phyloP scores from a whole-genome alignment of 2,329 filamentous ascomycete species.

The Verticillium nonalfalfae region DNA sequence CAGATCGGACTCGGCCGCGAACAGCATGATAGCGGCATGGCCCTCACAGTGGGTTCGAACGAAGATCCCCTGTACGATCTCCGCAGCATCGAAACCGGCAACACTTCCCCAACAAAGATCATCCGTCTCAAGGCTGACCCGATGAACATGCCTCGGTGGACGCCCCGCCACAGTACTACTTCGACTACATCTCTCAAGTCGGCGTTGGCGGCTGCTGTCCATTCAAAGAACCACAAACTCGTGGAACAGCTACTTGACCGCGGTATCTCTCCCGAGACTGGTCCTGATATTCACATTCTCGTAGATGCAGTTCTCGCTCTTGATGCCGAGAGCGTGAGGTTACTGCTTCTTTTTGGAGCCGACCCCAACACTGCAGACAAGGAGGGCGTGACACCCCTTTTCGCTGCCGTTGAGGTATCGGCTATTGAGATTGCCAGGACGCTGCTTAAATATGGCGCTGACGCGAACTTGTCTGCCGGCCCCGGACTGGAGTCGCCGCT shows the following conservation, averaged over 20 bases:
- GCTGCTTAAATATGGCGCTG: constrained; percentile 59
- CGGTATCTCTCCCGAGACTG: constrained; percentile 45
- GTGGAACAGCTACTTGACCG: constrained; percentile 52
- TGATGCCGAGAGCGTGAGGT: constrained; percentile 46
- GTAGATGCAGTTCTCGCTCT: constrained; percentile 44
- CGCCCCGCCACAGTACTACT: constrained; percentile 36
- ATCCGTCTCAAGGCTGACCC: constrained; percentile 45
- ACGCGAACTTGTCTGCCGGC: constrained; percentile 45
- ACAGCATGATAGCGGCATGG: constrained; percentile 18
- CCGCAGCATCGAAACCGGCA: constrained; percentile 4
- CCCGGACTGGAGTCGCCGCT: constrained; percentile 49
- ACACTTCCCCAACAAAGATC: constrained; percentile 22
- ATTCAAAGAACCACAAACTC: constrained; percentile 49
- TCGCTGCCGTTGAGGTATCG: constrained; percentile 41
- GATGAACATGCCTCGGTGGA: constrained; percentile 43
- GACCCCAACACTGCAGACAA: constrained; percentile 46
- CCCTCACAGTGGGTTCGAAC: constrained; percentile 16
- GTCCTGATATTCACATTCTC: constrained; percentile 38
- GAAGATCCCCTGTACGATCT: constrained; percentile 26
- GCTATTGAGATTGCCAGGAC: constrained; percentile 51
- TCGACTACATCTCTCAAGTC: constrained; percentile 35
- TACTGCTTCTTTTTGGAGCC: constrained; percentile 51
- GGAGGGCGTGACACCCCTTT: constrained; percentile 44
- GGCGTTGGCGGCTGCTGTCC: constrained; percentile 46
- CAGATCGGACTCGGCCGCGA: constrained; percentile 4